phyloP scores from a whole-genome alignment of 2,329 filamentous ascomycete species.

The Epichloe gansuensis region DNA sequence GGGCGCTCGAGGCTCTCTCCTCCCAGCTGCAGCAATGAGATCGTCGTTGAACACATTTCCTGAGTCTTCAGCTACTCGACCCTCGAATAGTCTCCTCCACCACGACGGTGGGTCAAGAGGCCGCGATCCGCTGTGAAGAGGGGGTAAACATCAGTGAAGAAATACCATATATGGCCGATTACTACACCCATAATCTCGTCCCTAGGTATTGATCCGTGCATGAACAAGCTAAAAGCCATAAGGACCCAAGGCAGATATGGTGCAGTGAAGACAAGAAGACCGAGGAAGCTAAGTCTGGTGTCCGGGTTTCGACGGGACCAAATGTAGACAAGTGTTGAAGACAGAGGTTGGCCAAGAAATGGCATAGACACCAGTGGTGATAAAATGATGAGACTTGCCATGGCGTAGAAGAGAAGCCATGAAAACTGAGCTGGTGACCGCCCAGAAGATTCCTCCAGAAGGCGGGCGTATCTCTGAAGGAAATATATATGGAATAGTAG shows the following conservation, averaged over 20 bases:
- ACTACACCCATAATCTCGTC: slow-evolving; percentile 94
- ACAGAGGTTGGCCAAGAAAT: slow-evolving; percentile 87
- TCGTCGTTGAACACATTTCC: slow-evolving; percentile 48
- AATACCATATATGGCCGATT: slow-evolving; percentile 95
- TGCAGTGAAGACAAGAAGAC: slow-evolving; percentile 80
- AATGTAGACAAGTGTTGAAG: slow-evolving; percentile 90
- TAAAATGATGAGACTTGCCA: slow-evolving; percentile 63
- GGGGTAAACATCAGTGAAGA: slow-evolving; percentile 96
- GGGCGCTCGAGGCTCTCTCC: slow-evolving; percentile 11
- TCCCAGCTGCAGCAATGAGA: slow-evolving; percentile 43
- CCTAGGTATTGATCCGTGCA: slow-evolving; percentile 82
- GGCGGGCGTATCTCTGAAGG: slow-evolving; percentile 86
- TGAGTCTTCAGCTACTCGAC: slow-evolving; percentile 34
- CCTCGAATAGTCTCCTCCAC: slow-evolving; percentile 79
- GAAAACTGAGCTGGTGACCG: slow-evolving; percentile 87
- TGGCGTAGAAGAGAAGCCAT: slow-evolving; percentile 84
- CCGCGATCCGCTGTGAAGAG: slow-evolving; percentile 70
- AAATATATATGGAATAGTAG: slow-evolving; percentile 98
- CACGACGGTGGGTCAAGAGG: slow-evolving; percentile 82
- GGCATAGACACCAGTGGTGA: slow-evolving; percentile 84
- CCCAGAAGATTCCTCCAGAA: slow-evolving; percentile 90
- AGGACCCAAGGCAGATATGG: slow-evolving; percentile 94
- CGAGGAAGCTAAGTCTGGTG: slow-evolving; percentile 77
- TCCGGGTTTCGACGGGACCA: slow-evolving; percentile 95
- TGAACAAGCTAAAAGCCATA: slow-evolving; percentile 81